phyloP scores from a whole-genome alignment of 345 rosid genomes.

The Eucalyptus erythrocorys region DNA sequence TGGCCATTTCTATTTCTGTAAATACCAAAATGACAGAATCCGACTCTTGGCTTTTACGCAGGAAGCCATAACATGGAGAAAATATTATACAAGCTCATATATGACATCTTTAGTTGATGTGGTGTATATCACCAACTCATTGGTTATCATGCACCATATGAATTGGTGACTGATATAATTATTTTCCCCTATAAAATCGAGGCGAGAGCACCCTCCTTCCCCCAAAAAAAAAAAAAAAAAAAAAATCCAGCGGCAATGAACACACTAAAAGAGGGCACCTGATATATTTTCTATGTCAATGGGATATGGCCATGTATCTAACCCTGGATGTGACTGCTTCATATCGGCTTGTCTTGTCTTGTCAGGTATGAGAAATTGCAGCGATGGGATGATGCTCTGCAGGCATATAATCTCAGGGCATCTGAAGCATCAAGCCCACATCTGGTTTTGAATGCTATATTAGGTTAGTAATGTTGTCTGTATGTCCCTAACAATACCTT shows the following conservation, averaged over 20 bases:
- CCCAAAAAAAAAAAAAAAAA: too few relatives aligned
- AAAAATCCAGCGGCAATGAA: background rate
- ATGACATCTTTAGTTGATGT: background rate
- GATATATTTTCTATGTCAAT: background rate
- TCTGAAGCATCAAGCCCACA: conserved; percentile 70
- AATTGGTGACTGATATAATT: background rate
- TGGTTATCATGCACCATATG: background rate
- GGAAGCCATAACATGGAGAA: background rate
- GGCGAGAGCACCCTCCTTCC: background rate
- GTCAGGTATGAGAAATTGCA: conserved; percentile 98
- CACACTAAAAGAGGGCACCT: background rate
- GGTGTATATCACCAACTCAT: background rate
- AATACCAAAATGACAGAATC: background rate
- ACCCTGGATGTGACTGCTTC: background rate
- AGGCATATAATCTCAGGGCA: conserved; percentile 83
- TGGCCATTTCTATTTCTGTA: background rate
- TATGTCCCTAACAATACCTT: background rate
- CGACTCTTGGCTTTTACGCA: background rate
- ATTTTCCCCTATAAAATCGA: background rate
- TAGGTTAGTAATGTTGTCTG: conserved; percentile 34
- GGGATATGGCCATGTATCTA: background rate
- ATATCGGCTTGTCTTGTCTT: background rate
- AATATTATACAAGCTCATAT: background rate
- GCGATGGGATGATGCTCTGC: conserved; percentile 98
- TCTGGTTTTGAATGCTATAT: conserved; percentile 71